Evolutionary conservation across 495 filamentous ascomycete species (phyloP), one percentile per base, ranked within the genome.

Genomic region (Podospora conica): DNA sequence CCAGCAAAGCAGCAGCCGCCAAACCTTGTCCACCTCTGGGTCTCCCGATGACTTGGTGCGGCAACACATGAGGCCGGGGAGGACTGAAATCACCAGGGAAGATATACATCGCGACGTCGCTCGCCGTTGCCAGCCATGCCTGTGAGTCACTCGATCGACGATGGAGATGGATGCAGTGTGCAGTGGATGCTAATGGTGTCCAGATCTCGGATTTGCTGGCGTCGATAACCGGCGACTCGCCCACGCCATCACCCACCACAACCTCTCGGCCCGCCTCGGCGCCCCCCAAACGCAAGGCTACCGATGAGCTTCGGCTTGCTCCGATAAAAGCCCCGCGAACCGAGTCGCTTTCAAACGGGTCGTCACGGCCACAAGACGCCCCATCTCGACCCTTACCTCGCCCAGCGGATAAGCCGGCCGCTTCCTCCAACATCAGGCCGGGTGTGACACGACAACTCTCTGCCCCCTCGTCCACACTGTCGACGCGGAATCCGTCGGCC

Each of bases 191-290:
- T 69, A 63, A 71, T 62, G 40, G 28, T 40, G 27, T 58, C 24
- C 61, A 82, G 82, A 85, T 86, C 67, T 69, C 76, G 28, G 84
- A 86, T 55, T 76, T 86, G 31, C 79, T 86, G 48, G 84, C 83
- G 62, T 79, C 81, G 69, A 86, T 86, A 66, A 80, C 76, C 40
- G 84, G 84, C 63, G 82, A 79, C 20, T 70, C 79, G 69, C 68
- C 79, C 21, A 65, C 71, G 20, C 67, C 78, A 21, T 73, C 78
- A 22, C 66, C 78, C 29, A 74, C 72, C 5, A 66, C 66, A 63
- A 68, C 53, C n/a, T 69, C 63, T 62, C 75, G 54, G 22, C 74
- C 71, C 65, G 74, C 3, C 61, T 62, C 25, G 61, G 66, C 15
- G 10, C 27, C 64, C 23, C 66, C 77, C 3, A 85, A 86, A 74